Base-by-base conservation (phyloP, 257 asterid species). In the Voacanga thouarsii region DNA sequence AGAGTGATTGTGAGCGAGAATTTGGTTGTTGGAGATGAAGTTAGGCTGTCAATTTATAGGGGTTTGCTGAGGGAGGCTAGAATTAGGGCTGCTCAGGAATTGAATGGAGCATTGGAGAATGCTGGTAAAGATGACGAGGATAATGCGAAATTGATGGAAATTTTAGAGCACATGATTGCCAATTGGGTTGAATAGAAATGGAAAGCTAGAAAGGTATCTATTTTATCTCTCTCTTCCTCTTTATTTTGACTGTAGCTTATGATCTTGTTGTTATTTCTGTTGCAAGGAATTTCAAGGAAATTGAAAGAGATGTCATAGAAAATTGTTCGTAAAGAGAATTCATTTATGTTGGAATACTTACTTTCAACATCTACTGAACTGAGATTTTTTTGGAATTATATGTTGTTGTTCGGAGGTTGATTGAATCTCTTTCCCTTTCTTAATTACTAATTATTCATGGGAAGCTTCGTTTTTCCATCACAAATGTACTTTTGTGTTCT, bases 61-160 rank as follows among this genome's bases (percentile, higher is more conserved):
- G 85, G 89, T 50, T 84, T 89, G 71, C 65, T 89, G 83, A 87
- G 89, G 84, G 91, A 89, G 80, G 91, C 94, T 67, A 87, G 94
- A 89, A 84, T 89, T 86, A 79, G 60, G 78, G 91, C 87, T 78
- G 90, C 89, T 21, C 71, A 81, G 86, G 85, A 84, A 33, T 18
- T 89, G 78, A 86, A 84, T 53, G 85, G 72, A 18, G 86, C 77
- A 69, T 82, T 89, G 83, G 80, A 67, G 16, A 47, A 71, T 71
- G 75, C 80, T 57, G 55, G 64, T 44, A 44, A 5, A 10, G 39
- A 60, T 71, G 60, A 26, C 5, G 82, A 85, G 64, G 82, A 69
- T 79, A 85, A 81, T 64, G 80, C 71, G 72, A 76, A 86, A 75
- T 81, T 86, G 78, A 68, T 84, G 68, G 78, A 80, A 67, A 72